Conservation (phyloP, 257 asterid species). For the Lantana camara region DNA sequence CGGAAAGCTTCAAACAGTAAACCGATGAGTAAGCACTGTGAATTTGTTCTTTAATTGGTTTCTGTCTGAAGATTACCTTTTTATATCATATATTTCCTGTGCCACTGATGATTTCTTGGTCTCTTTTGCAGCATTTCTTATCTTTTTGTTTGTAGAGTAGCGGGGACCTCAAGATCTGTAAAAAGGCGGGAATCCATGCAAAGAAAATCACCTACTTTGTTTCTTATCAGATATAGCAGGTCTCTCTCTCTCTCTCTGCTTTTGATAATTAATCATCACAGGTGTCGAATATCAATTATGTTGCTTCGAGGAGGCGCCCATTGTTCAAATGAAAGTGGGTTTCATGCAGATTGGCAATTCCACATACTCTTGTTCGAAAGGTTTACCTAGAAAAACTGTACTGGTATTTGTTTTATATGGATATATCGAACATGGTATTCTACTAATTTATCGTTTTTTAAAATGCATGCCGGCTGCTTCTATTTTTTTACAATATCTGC, state of each 20-base stretch:
- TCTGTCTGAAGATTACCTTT: slow-evolving; percentile 11
- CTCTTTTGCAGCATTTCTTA: slow-evolving; percentile 16
- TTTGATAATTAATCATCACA: slow-evolving; percentile 16
- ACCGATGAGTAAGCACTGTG: slow-evolving; percentile 10
- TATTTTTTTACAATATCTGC: slow-evolving; percentile 9
- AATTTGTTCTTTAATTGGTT: slow-evolving; percentile 25
- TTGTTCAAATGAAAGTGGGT: slow-evolving; percentile 10
- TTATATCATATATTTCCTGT: slow-evolving; percentile 18
- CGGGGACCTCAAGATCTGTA: slow-evolving; percentile 37
- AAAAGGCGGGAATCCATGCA: slow-evolving; percentile 29
- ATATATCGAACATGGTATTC: background rate
- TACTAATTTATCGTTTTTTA: slow-evolving; percentile 3
- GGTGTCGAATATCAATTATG: slow-evolving; percentile 23
- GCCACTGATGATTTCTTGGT: slow-evolving; percentile 10
- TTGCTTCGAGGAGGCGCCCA: slow-evolving; percentile 24
- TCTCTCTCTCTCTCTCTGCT: no score
- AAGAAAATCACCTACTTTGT: slow-evolving; percentile 32
- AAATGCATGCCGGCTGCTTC: slow-evolving; percentile 26
- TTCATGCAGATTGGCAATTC: slow-evolving; percentile 28
- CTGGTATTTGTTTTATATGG: background rate
- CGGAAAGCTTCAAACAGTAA: slow-evolving; percentile 2
- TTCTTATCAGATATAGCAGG: slow-evolving; percentile 3
- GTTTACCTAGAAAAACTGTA: slow-evolving; percentile 22
- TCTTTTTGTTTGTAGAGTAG: slow-evolving; percentile 30
- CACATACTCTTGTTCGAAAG: slow-evolving; percentile 23